Evolutionary conservation across 2,329 filamentous ascomycete species (phyloP).

Genomic region (Pseudohalonectria lignicola): DNA sequence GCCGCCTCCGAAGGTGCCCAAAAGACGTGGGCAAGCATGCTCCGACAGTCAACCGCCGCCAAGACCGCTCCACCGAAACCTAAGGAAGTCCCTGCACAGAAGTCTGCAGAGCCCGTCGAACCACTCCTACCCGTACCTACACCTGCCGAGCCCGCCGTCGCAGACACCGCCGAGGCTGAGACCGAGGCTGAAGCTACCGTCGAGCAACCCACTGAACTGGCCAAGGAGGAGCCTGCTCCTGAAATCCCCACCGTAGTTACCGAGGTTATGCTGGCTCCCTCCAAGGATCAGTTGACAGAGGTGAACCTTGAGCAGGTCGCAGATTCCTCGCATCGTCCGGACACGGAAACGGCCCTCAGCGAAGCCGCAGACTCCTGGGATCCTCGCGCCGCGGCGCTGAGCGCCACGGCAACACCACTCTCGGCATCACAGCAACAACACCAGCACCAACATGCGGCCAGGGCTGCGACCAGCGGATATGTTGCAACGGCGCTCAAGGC

Average conservation of each 20-base stretch:
- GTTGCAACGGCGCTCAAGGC: slow-evolving; percentile 77
- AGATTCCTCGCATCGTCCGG: slow-evolving; percentile 66
- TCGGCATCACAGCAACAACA: slow-evolving; percentile 53
- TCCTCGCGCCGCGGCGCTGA: slow-evolving; percentile 47
- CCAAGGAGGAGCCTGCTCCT: slow-evolving; percentile 16
- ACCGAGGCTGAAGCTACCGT: slow-evolving; percentile 20
- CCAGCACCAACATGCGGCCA: slow-evolving; percentile 46
- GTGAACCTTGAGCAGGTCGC: slow-evolving; percentile 86
- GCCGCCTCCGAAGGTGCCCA: slow-evolving; percentile 25
- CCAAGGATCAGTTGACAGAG: slow-evolving; percentile 78
- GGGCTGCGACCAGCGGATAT: slow-evolving; percentile 59
- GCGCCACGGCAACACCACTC: slow-evolving; percentile 54
- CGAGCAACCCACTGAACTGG: slow-evolving; percentile 18
- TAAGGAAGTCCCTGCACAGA: slow-evolving; percentile 34
- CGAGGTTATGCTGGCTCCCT: slow-evolving; percentile 50
- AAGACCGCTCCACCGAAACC: slow-evolving; percentile 45
- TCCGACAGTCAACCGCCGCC: slow-evolving; percentile 45
- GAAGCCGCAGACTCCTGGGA: slow-evolving; percentile 82
- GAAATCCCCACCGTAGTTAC: slow-evolving; percentile 26
- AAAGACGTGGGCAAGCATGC: slow-evolving; percentile 69
- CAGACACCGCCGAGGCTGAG: no score
- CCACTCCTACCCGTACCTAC: slow-evolving; percentile 28
- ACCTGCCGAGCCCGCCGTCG: slow-evolving; percentile 26
- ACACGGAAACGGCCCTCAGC: slow-evolving; percentile 77
- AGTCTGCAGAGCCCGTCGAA: slow-evolving; percentile 34